phyloP scores from a whole-genome alignment of 2,329 filamentous ascomycete genomes.

The Hawksworthiomyces lignivorus region DNA sequence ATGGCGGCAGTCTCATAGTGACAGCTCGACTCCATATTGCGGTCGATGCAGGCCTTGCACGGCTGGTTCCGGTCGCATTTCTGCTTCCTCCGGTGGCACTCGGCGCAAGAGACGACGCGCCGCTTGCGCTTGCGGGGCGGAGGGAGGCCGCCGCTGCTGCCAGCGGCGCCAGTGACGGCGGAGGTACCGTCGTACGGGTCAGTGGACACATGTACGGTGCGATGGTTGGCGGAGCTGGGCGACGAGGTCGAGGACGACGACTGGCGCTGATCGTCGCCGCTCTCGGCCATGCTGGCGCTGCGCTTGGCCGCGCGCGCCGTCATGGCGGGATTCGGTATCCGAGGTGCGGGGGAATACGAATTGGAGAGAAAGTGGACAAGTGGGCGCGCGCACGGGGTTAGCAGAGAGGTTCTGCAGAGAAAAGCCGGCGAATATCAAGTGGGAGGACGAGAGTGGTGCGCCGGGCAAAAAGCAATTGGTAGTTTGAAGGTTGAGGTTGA shows the following conservation, averaged over 20 bases:
- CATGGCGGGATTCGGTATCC: not conserved
- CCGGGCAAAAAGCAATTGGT: too few relatives aligned
- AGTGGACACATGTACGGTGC: too few relatives aligned
- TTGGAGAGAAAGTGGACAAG: not conserved
- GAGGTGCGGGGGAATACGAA: not conserved
- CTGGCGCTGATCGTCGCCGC: not conserved
- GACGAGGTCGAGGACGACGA: not conserved
- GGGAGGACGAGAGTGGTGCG: too few relatives aligned
- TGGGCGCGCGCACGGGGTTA: too few relatives aligned
- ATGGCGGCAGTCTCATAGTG: slow-evolving; percentile 47
- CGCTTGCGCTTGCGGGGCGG: slow-evolving; percentile 50
- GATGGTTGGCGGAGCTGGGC: too few relatives aligned
- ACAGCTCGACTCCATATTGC: slow-evolving; percentile 49
- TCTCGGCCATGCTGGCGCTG: slow-evolving; percentile 1
- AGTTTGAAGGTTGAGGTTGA: too few relatives aligned
- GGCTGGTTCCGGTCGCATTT: slow-evolving; percentile 55
- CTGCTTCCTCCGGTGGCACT: slow-evolving; percentile 58
- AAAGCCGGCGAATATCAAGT: too few relatives aligned
- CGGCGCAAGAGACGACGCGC: slow-evolving; percentile 55
- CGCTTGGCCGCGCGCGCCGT: slow-evolving; percentile 11
- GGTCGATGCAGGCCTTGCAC: slow-evolving; percentile 51
- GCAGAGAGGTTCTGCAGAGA: too few relatives aligned
- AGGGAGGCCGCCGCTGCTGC: slow-evolving; percentile 1
- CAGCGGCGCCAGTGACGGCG: not conserved
- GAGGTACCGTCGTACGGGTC: too few relatives aligned